A percentile compares a stretch with the other conserved stretches of the same genome.
phyloP scores from a whole-genome alignment of 2,329 filamentous ascomycete species.

The Xylaria sp. region DNA sequence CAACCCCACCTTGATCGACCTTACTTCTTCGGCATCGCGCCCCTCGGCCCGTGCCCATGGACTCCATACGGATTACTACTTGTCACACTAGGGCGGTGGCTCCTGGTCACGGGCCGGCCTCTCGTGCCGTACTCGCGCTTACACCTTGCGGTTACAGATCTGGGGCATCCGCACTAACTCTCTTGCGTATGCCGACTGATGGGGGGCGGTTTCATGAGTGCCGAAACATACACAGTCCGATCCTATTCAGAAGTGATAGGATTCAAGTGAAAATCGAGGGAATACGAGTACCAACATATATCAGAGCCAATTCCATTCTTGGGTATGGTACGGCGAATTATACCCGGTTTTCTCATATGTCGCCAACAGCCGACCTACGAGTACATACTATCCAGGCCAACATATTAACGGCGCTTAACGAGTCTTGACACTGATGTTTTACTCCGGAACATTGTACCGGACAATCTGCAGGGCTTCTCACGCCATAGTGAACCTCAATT shows the following conservation, averaged over 20 bases:
- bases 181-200: constrained; percentile 32
- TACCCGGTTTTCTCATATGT: too few relatives aligned
- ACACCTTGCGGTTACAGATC: constrained; percentile 49
- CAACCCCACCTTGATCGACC: constrained; percentile 9
- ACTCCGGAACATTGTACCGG: neutral
- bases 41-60: constrained; percentile 16
- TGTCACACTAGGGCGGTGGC: constrained; percentile 41
- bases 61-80: neutral
- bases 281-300: too few relatives aligned
- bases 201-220: neutral
- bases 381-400: too few relatives aligned
- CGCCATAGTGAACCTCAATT: too few relatives aligned
- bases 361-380: too few relatives aligned
- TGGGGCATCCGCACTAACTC: constrained; percentile 37
- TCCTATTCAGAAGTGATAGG: too few relatives aligned
- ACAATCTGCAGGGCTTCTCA: too few relatives aligned
- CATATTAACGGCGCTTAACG: neutral
- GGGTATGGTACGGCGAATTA: too few relatives aligned
- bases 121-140: constrained; percentile 56
- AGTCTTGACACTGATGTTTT: neutral
- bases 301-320: too few relatives aligned
- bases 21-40: constrained; percentile 19
- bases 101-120: constrained; percentile 54
- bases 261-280: neutral
- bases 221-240: neutral